Base-by-base conservation (phyloP, 768 basidiomycete genomes). In the Lentinula sp. region DNA sequence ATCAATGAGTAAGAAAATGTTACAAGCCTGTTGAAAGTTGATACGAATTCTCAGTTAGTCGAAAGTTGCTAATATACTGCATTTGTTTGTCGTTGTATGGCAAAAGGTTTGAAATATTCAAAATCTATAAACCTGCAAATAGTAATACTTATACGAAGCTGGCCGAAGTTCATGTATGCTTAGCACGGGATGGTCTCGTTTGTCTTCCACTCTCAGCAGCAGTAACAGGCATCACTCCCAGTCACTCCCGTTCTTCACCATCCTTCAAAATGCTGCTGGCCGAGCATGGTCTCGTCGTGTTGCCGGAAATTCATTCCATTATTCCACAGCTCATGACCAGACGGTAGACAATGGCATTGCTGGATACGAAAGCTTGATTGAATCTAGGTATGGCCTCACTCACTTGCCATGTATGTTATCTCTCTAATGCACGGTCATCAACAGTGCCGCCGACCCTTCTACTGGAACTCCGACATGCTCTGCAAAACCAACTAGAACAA, bases 101-200 rank as follows among this genome's bases (percentile, higher is more conserved):
- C 54, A 42, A 56, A 16, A 42, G n/a, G 9, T 43, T 16, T 8
- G 9, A 39, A 56, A n/a, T 11, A 5, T 21, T 40, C 37, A 32
- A 21, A 39, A 11, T 18, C 37, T 6, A 1, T 34, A 7, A 15
- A 18, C 1, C 4, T 21, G 9, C 45, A 46, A 16, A 23, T 21
- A 51, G 23, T n/a, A 51, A 51, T 1, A n/a, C n/a, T n/a, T 18
- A 34, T 37, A 9, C 46, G 18, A 42, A 54, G 42, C 31, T 53
- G 50, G 23, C 40, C 42, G 21, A 45, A 56, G 73, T 73, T 73
- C 73, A 80, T 80, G 80, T 77, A 81, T 82, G 80, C 79, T 74
- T 76, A 49, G 59, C 62, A 57, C 39, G 45, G 53, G 58, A 60
- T 63, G 62, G 62, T 49, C 58, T 56, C 62, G 62, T 42, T 59